A percentile compares a stretch with the other conserved stretches of the same genome.
phyloP scores from a whole-genome alignment of 116 monocot genomes.

The Zostera marina region DNA sequence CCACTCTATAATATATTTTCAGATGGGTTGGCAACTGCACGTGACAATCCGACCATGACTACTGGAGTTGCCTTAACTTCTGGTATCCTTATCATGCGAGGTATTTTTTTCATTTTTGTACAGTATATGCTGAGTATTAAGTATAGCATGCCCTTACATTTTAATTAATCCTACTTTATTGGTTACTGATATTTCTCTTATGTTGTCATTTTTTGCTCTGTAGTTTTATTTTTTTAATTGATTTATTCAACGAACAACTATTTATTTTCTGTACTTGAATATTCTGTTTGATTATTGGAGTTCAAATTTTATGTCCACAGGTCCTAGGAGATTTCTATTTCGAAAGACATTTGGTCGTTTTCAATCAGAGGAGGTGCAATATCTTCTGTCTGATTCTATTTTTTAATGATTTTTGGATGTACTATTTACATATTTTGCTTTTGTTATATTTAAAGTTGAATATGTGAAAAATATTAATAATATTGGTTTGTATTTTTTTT shows the following conservation, averaged over 20 bases:
- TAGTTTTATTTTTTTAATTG: background rate
- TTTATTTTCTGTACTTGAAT: background rate
- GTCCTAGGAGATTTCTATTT: slow-evolving; percentile 11
- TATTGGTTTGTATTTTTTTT: too few relatives aligned
- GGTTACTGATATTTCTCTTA: background rate
- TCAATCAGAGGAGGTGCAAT: slow-evolving; percentile 7
- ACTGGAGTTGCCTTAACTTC: slow-evolving; percentile 4
- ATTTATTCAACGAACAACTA: background rate
- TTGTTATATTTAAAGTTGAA: too few relatives aligned
- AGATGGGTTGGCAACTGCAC: slow-evolving; percentile 7
- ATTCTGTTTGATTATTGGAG: background rate
- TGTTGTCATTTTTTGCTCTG: background rate
- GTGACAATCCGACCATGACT: slow-evolving; percentile 6
- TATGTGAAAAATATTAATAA: too few relatives aligned
- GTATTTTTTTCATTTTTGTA: slow-evolving; percentile 2
- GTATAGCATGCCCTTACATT: background rate
- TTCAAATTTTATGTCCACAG: background rate
- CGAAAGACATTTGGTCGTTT: slow-evolving; percentile 12
- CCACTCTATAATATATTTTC: background rate
- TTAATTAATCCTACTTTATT: background rate
- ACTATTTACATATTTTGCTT: background rate
- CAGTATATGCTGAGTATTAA: background rate
- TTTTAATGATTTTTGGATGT: background rate
- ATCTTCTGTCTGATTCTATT: background rate
- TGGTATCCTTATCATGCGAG: slow-evolving; percentile 7